Evolutionary conservation across 78 protist species (phyloP), one percentile per base, ranked within the genome.

Genomic region (Andalucia godoyi): DNA sequence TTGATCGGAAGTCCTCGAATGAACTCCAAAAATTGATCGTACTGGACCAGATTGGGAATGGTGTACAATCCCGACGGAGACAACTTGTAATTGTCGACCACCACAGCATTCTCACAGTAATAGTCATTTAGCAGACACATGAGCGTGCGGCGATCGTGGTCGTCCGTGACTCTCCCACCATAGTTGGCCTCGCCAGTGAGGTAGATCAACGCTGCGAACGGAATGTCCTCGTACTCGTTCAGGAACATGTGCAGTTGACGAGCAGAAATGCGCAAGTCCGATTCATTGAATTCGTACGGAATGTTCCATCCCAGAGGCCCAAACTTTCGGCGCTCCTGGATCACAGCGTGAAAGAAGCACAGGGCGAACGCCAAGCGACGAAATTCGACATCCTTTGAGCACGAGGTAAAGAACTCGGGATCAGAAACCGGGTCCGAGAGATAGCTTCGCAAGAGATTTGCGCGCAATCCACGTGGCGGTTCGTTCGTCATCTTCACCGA

Each of bases 121-220:
- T 53, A 36, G 33, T n/a, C 4, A 4, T 0, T 23, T 37, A 82
- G 83, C 6, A 50, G 37, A 10, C 57, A 4, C 29, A 29, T 33
- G 10, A 81, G 23, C 32, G 37, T n/a, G 5, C 89, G 58, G 27
- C 82, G 58, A 54, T 85, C 90, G 61, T 65, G 40, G 30, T 75
- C 83, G 25, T 85, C 86, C 5, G 90, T 85, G 18, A 85, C 82
- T 18, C 90, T 66, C 15, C 90, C 90, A 5, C 90, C 90, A 74
- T 85, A 81, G 65, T 71, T 59, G 58, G 70, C 30, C 41, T 77
- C 47, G 18, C 82, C 81, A 0, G 72, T 33, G 27, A 76, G 2
- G 69, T 78, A 68, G 13, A 1, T 12, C 21, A 81, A 39, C 10
- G 79, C 83, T 13, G 45, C 50, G 47, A n/a, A 72, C 18, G 87